Conservation (phyloP, 306 rosid genomes). For the Pterocarpus macrocarpus region DNA sequence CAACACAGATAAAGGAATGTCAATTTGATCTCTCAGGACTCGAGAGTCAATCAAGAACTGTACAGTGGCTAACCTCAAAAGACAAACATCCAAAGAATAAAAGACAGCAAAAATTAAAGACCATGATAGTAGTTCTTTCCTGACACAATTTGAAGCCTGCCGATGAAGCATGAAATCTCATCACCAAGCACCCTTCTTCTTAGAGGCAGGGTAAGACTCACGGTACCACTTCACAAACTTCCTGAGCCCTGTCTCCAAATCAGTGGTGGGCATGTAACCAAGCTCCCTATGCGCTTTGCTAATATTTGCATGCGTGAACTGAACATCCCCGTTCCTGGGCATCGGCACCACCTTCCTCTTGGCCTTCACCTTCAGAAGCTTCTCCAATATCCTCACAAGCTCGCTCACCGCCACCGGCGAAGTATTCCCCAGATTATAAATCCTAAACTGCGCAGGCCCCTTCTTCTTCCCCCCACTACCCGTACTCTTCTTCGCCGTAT, state of each 20-base stretch:
- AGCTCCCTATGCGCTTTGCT: slow-evolving; percentile 67
- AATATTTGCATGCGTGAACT: slow-evolving; percentile 74
- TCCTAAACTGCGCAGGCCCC: slow-evolving; percentile 71
- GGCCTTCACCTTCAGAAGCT: slow-evolving; percentile 69
- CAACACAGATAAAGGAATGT: slow-evolving; percentile 49
- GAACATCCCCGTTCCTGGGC: slow-evolving; percentile 82
- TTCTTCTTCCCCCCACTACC: slow-evolving; percentile 76
- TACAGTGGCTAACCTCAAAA: slow-evolving; percentile 57
- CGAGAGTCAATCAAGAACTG: slow-evolving; percentile 52
- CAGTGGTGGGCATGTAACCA: slow-evolving; percentile 63
- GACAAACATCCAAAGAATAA: slow-evolving; percentile 43
- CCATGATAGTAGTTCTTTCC: slow-evolving; percentile 46
- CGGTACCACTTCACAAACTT: slow-evolving; percentile 74
- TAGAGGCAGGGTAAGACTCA: slow-evolving; percentile 49
- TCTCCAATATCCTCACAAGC: slow-evolving; percentile 72
- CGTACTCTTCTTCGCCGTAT: slow-evolving; percentile 73
- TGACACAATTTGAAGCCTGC: slow-evolving; percentile 39
- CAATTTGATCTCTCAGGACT: slow-evolving; percentile 40
- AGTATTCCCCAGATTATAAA: slow-evolving; percentile 71
- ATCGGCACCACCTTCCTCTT: slow-evolving; percentile 62
- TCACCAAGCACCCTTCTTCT: slow-evolving; percentile 62
- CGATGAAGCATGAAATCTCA: slow-evolving; percentile 31
- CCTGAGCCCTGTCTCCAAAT: slow-evolving; percentile 68
- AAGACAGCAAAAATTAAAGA: slow-evolving; percentile 23
- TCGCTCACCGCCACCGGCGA: slow-evolving; percentile 70